Conservation (phyloP, 805 yeast species). For the Candida ficus region DNA sequence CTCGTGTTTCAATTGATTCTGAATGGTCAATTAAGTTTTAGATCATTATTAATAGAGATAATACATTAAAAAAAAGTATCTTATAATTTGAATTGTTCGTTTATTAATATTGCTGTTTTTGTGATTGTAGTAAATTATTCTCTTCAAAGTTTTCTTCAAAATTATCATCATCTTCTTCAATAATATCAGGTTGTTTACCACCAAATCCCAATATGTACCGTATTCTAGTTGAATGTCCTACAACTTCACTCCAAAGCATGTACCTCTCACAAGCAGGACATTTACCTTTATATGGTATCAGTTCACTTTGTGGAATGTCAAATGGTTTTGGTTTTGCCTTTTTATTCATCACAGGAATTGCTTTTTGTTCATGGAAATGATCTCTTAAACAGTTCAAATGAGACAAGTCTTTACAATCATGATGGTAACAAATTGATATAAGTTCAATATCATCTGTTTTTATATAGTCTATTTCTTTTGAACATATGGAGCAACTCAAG, state of each 20-base stretch:
- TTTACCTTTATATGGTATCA: constrained; percentile 26
- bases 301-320: constrained; percentile 9
- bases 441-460: constrained; percentile 29
- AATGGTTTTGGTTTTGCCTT: constrained; percentile 1
- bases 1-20: constrained; percentile 39
- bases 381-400: constrained; percentile 39
- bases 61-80: neutral
- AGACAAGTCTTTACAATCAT: constrained; percentile 27
- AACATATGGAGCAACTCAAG: constrained; percentile 30
- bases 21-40: constrained; percentile 43
- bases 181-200: constrained; percentile 7
- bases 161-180: constrained; percentile 9
- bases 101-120: neutral
- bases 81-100: neutral
- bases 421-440: constrained; percentile 30
- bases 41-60: neutral
- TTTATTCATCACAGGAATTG: neutral
- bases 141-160: constrained; percentile 9
- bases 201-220: constrained; percentile 9
- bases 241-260: constrained; percentile 27
- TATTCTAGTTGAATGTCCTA: constrained; percentile 22
- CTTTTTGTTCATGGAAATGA: constrained; percentile 8
- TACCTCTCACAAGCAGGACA: constrained; percentile 27
- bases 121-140: constrained; percentile 3
- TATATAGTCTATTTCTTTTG: constrained; percentile 29